A percentile compares a stretch with the other conserved stretches of the same genome.
Conservation (phyloP, 2,329 filamentous ascomycete species). For the Penicillium concentricum region DNA sequence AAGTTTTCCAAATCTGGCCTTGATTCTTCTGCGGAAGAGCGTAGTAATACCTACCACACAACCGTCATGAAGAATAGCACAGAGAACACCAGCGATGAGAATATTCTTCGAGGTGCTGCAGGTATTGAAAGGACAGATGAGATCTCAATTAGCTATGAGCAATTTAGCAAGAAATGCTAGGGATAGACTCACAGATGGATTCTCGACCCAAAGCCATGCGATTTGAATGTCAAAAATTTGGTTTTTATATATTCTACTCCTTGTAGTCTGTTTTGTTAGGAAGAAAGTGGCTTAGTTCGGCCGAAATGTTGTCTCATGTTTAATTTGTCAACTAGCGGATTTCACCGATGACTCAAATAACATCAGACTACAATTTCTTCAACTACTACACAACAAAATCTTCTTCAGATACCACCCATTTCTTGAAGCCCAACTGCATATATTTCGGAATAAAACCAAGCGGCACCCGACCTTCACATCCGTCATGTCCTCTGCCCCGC, state of each 20-base stretch:
- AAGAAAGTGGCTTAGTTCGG: neutral
- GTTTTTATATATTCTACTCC: neutral
- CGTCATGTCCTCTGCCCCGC: constrained; percentile 17
- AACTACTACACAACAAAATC: neutral
- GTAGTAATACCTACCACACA: no score
- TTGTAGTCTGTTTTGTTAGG: neutral
- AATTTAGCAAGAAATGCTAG: constrained; percentile 2
- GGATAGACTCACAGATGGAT: neutral
- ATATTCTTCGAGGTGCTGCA: constrained; percentile 16
- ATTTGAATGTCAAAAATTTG: neutral
- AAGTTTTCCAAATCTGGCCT: no score
- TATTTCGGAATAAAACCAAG: neutral
- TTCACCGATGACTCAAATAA: neutral
- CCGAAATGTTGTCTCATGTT: neutral
- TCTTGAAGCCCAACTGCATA: neutral
- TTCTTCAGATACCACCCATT: neutral
- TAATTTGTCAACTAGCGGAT: neutral
- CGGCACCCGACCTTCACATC: no score
- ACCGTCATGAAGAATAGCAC: neutral
- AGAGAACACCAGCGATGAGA: constrained; percentile 17
- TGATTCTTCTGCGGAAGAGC: no score
- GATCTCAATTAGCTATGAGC: constrained; percentile 14
- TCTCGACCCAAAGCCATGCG: neutral
- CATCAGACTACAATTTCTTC: neutral
- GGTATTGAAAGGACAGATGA: constrained; percentile 25